Evolutionary conservation across 352 stramenopile genomes (phyloP), one percentile per base, ranked within the genome.

Genomic region (Phytophthora nicotianae): DNA sequence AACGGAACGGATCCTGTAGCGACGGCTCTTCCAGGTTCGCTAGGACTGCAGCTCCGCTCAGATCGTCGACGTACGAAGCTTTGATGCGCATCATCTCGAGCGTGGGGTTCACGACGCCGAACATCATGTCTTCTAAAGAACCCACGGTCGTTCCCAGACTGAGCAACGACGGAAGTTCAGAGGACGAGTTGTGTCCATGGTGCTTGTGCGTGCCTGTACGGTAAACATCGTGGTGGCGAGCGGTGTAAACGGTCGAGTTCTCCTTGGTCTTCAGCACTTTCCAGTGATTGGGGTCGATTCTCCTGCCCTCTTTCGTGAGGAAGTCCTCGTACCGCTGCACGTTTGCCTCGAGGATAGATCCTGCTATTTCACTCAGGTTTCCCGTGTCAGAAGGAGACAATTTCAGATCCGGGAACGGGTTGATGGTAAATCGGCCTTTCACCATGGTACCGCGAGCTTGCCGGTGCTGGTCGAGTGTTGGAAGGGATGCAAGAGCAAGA

Each of bases 1-100:
- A 65, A n/a, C 65, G 65, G 50, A 81, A 87, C 21, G 77, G 77
- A 14, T 84, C 74, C 45, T 81, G 65, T 2, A 51, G 2, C 8
- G 76, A 83, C 6, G 77, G 72, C 17, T 73, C 61, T 29, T 79
- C 65, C 9, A 85, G 43, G 0, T 60, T 73, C 0, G 68, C 68
- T 5, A 87, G 40, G 16, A 87, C 65, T 0, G 65, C 67, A 5
- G 72, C 65, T 42, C 76, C 77, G 27, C 52, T 67, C 2, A 81
- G 24, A 14, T 67, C 60, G 14, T 80, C 73, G 9, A 79, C 60
- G 48, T 88, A 79, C 8, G 67, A 74, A 2, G 67, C 52, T 17
- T 70, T 74, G 46, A 77, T 68, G 13, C 64, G 29, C 67, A 72
- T 70, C 11, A 68, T 57, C 19, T 74, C 61, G 2, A 65, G 19